A percentile compares a stretch with the other conserved stretches of the same genome.
These are phyloP conservation scores for Ustilago nuda DNA, from an alignment of 1,284 basidiomycete genomes.

Conservation along the genomic window DNA sequence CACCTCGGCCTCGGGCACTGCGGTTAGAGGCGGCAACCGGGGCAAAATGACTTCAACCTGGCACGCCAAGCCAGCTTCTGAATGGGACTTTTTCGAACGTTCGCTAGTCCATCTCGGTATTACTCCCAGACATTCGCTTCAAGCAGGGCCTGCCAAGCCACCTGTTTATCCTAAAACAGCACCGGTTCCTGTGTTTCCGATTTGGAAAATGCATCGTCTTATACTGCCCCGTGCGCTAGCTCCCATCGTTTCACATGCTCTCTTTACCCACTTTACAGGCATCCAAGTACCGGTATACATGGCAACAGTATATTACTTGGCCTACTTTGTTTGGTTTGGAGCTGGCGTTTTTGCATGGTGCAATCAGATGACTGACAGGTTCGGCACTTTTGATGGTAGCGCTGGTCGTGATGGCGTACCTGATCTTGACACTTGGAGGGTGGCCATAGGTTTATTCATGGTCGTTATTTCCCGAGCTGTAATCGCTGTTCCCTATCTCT, in stretches of 20 bases:
- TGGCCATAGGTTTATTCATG: conserved; percentile 37
- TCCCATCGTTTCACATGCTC: conserved; percentile 38
- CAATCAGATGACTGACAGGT: conserved; percentile 34
- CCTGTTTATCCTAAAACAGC: conserved; percentile 28
- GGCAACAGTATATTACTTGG: conserved; percentile 26
- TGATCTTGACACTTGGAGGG: conserved; percentile 32
- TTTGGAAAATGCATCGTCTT: conserved; percentile 41
- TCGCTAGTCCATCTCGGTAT: conserved; percentile 15
- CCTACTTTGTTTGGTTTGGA: conserved; percentile 33
- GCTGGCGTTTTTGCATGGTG: conserved; percentile 18
- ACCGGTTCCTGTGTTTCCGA: conserved; percentile 45
- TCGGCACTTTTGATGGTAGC: conserved; percentile 60
- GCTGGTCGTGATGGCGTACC: conserved; percentile 56
- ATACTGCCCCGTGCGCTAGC: conserved; percentile 37
- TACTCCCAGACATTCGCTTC: conserved; percentile 8
- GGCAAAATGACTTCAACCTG: conserved; percentile 29
- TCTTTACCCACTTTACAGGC: conserved; percentile 32
- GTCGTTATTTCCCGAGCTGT: conserved; percentile 29
- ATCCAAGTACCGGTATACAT: conserved; percentile 22
- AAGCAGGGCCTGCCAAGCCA: neutral
- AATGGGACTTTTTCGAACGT: conserved; percentile 21
- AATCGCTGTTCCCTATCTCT: conserved; percentile 38
- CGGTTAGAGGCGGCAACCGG: conserved; percentile 7
- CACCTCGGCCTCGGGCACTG: neutral
- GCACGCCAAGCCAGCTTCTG: conserved; percentile 17